Base-by-base conservation (phyloP, 768 basidiomycete species). In the Lentinus tigrinus region DNA sequence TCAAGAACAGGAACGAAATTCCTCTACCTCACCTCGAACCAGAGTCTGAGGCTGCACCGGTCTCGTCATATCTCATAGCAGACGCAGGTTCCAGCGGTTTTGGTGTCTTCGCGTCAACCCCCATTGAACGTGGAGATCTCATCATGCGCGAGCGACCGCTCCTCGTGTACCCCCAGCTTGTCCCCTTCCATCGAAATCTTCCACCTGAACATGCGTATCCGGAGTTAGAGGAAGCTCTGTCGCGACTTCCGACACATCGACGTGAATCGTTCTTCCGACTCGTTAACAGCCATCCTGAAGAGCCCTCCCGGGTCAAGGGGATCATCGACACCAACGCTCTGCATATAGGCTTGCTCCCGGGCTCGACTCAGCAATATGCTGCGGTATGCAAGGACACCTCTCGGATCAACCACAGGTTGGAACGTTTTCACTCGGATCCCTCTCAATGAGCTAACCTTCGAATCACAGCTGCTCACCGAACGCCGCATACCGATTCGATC, bases 321-420 rank as follows among this genome's bases (percentile, higher is more conserved):
- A 56, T 60, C 38, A 47, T 60, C 26, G 54, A 60, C 44, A 60
- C 59, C 4, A 60, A 60, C 24, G 54, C 54, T 13, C 42, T 60
- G 6, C 17, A 39, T 13, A 21, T 52, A 2, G 59, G 54, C 16
- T 2, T 26, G 2, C 39, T 60, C 2, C 31, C 27, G 3, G 47
- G 54, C 36, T n/a, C 47, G 0, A 7, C 39, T 10, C 13, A 9
- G 19, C 37, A 9, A n/a, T 55, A 56, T 14, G 54, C 47, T 1
- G 59, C 49, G 2, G 49, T 60, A 9, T 60, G 54, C 59, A 52
- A 46, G 19, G 28, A 56, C 10, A 49, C 52, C 24, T 56, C 54
- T 0, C 28, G 59, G 3, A 27, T 61, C 50, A 61, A 56, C 21
- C 54, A 56, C 21, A 56, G 50, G 59, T 60, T 3, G 5, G 37